These are phyloP conservation scores for Ascocoryne sarcoides DNA, from an alignment of 2,329 filamentous ascomycete genomes.

Conservation along the genomic window DNA sequence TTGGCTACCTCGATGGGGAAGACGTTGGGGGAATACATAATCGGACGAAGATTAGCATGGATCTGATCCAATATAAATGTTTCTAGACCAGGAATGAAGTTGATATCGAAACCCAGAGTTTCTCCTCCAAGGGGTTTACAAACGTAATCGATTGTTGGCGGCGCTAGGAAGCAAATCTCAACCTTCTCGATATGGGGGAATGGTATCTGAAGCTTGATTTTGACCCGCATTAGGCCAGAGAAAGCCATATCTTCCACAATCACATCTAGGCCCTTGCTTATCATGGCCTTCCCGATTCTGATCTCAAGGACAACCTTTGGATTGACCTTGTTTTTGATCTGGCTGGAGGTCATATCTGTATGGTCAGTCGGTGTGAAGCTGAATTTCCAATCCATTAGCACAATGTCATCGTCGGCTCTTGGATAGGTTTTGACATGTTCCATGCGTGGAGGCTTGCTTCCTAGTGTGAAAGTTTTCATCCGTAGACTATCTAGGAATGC, in stretches of 20 bases:
- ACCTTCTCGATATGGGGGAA: conserved; percentile 94
- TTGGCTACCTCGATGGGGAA: conserved; percentile 98
- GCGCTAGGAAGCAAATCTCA: conserved; percentile 89
- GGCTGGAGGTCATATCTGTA: conserved; percentile 79
- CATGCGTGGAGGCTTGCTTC: conserved; percentile 88
- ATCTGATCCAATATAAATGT: conserved; percentile 93
- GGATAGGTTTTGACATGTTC: conserved; percentile 98
- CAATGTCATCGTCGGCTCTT: conserved; percentile 87
- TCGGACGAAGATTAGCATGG: conserved; percentile 83
- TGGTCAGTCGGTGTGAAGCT: conserved; percentile 96
- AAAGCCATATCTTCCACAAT: conserved; percentile 98
- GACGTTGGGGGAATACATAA: conserved; percentile 97
- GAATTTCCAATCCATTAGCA: conserved; percentile 99
- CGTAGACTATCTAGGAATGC: conserved; percentile 89
- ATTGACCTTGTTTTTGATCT: conserved; percentile 92
- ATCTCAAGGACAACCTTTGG: conserved; percentile 95
- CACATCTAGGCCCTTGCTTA: conserved; percentile 93
- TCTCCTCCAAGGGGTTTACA: conserved; percentile 97
- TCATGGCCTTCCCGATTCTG: conserved; percentile 87
- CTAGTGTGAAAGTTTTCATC: conserved; percentile 87
- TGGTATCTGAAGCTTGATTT: conserved; percentile 92
- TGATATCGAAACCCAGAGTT: conserved; percentile 94
- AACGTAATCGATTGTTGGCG: conserved; percentile 87
- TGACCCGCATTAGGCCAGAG: conserved; percentile 89
- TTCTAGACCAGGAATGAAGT: conserved; percentile 94